These are phyloP conservation scores for Aspergillus ruber DNA, from an alignment of 2,329 filamentous ascomycete genomes.

Conservation along the genomic window DNA sequence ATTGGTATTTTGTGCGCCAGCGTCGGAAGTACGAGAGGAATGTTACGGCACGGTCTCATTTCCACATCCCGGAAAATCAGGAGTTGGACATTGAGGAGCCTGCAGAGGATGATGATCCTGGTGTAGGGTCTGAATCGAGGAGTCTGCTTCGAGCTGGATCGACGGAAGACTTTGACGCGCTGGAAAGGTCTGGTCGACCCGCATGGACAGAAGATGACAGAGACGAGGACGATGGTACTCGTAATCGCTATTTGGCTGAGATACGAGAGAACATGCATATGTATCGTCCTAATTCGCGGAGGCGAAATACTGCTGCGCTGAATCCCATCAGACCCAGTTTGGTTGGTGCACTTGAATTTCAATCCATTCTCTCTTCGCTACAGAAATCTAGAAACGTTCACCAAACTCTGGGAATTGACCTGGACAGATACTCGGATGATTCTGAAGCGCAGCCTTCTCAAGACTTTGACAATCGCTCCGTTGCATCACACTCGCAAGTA, in stretches of 20 bases:
- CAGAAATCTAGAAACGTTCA: constrained; percentile 73
- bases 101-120: constrained; percentile 50
- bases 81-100: constrained; percentile 52
- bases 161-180: constrained; percentile 57
- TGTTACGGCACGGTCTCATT: constrained; percentile 67
- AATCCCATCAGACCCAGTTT: constrained; percentile 88
- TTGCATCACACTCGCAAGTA: constrained; percentile 40
- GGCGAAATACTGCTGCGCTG: constrained; percentile 57
- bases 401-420: constrained; percentile 57
- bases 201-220: constrained; percentile 41
- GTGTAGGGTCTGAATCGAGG: constrained; percentile 39
- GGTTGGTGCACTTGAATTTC: constrained; percentile 87
- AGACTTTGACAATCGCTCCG: constrained; percentile 43
- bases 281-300: constrained; percentile 59
- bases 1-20: constrained; percentile 70
- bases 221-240: constrained; percentile 49
- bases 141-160: constrained; percentile 43
- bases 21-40: constrained; percentile 59
- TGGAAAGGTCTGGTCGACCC: constrained; percentile 49
- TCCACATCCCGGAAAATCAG: constrained; percentile 55
- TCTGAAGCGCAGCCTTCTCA: constrained; percentile 36
- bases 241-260: constrained; percentile 64
- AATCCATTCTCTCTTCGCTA: constrained; percentile 80
- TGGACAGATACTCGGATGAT: constrained; percentile 65
- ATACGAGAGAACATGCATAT: constrained; percentile 91